These are phyloP conservation scores for Carallia pectinifolia DNA, from an alignment of 345 rosid genomes.

Conservation along the genomic window DNA sequence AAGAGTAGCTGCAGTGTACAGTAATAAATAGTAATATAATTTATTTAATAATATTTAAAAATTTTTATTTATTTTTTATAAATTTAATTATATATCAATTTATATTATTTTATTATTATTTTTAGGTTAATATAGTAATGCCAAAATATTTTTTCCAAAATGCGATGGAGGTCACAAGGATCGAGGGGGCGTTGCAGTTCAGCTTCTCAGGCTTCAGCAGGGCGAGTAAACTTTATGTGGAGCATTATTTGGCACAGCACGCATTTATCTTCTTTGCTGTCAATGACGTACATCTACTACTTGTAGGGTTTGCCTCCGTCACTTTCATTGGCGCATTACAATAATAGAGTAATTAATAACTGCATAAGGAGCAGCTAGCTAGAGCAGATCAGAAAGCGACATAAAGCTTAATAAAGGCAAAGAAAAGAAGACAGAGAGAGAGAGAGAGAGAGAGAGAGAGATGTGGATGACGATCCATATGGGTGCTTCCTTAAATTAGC, in stretches of 20 bases:
- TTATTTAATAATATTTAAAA: too few relatives aligned
- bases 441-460: neutral
- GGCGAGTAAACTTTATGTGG: too few relatives aligned
- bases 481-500: too few relatives aligned
- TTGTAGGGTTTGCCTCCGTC: neutral
- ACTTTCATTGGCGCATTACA: neutral
- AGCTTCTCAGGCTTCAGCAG: too few relatives aligned
- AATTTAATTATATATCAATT: too few relatives aligned
- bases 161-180: neutral
- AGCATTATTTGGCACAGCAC: neutral
- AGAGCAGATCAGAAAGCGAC: neutral
- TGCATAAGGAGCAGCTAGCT: neutral
- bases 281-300: neutral
- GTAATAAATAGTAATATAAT: too few relatives aligned
- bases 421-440: neutral
- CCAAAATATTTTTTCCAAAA: neutral
- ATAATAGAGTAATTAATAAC: conserved; percentile 7
- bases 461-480: too few relatives aligned
- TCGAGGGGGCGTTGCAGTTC: too few relatives aligned
- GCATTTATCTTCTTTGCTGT: neutral
- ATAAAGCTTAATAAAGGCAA: neutral
- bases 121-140: neutral
- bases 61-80: too few relatives aligned
- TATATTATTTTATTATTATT: too few relatives aligned
- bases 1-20: too few relatives aligned